Percentiles rank a stretch among this genome's conserved stretches.
These are phyloP conservation scores for Cyamopsis tetragonoloba DNA, from an alignment of 306 rosid genomes.

Conservation along the genomic window DNA sequence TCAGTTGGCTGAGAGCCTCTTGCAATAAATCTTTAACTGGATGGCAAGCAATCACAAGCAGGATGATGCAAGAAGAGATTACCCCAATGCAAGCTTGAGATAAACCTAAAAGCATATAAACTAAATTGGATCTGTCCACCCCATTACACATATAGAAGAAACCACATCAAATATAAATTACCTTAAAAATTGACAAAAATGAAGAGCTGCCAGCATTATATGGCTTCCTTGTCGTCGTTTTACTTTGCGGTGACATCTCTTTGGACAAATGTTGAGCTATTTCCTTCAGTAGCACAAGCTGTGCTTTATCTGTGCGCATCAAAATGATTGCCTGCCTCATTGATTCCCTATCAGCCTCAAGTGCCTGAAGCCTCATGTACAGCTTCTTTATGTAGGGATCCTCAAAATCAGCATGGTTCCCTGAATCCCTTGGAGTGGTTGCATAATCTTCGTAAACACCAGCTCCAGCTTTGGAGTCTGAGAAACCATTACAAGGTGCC, in stretches of 20 bases:
- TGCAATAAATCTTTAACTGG: not conserved
- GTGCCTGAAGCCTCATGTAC: conserved; percentile 91
- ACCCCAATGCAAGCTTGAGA: not conserved
- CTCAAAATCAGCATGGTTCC: conserved; percentile 45
- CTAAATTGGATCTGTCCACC: not conserved
- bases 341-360: conserved; percentile 98
- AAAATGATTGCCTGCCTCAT: conserved; percentile 92
- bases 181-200: conserved; percentile 67
- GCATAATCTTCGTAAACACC: conserved; percentile 49
- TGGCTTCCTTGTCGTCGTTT: conserved; percentile 46
- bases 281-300: conserved; percentile 84
- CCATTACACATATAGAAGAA: conserved; percentile 8
- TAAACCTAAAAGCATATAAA: not conserved
- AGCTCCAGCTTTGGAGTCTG: conserved; percentile 47
- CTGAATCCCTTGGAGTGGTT: conserved; percentile 50
- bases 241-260: conserved; percentile 67
- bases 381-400: conserved; percentile 90
- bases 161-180: conserved; percentile 18
- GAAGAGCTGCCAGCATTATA: conserved; percentile 37
- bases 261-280: conserved; percentile 91
- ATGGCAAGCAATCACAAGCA: not conserved
- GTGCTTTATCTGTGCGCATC: conserved; percentile 93
- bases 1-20: not conserved
- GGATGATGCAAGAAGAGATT: not conserved
- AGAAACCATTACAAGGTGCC: conserved; percentile 46